These are phyloP conservation scores for Angomonas ambiguus DNA, from an alignment of 208 protist species.

Conservation along the genomic window DNA sequence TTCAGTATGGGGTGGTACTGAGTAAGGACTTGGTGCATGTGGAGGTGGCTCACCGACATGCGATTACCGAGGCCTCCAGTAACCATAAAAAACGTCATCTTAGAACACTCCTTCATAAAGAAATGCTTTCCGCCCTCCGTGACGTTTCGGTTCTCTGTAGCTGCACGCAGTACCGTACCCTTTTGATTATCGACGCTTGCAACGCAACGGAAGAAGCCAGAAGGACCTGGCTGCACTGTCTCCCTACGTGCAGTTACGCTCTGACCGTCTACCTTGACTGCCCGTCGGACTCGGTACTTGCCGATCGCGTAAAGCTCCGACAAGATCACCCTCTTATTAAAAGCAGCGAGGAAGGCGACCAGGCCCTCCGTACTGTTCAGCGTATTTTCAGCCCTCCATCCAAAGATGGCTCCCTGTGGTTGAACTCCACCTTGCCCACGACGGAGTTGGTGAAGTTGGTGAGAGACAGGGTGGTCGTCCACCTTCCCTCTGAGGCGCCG, in stretches of 20 bases:
- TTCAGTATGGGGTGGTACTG: constrained; percentile 45
- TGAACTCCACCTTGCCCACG: background rate
- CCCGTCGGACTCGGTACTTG: background rate
- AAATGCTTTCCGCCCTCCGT: constrained; percentile 15
- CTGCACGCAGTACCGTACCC: constrained; percentile 11
- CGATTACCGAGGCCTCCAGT: constrained; percentile 40
- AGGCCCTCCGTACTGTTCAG: background rate
- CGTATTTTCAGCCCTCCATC: background rate
- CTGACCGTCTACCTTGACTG: background rate
- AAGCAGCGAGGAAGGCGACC: background rate
- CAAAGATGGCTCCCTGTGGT: background rate
- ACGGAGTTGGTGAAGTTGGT: background rate
- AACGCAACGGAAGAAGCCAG: constrained; percentile 46
- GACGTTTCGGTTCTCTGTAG: constrained; percentile 19
- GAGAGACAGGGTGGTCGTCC: background rate
- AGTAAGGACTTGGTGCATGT: constrained; percentile 48
- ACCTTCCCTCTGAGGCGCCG: background rate
- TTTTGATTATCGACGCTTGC: constrained; percentile 81
- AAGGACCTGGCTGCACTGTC: constrained; percentile 22
- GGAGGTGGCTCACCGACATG: constrained; percentile 23
- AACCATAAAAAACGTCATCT: constrained; percentile 68
- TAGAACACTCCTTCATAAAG: constrained; percentile 37
- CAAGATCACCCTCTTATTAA: background rate
- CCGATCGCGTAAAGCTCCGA: background rate
- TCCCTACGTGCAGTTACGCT: background rate